Conservation (phyloP, 495 filamentous ascomycete genomes). For the Letharia columbiana region DNA sequence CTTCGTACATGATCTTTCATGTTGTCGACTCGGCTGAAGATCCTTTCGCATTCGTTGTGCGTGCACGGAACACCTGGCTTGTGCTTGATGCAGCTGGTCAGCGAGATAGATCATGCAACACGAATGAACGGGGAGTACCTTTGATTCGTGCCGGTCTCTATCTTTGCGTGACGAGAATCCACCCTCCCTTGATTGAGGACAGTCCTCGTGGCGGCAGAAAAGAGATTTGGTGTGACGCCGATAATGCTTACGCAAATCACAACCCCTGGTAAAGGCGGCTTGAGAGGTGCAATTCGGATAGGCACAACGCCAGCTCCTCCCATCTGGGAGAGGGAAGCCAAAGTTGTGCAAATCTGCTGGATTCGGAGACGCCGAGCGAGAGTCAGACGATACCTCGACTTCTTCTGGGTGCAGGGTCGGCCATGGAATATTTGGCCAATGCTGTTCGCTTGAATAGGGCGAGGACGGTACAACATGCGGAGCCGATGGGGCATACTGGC, state of each 20-base stretch:
- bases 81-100: constrained; percentile 30
- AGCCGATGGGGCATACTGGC: constrained; percentile 7
- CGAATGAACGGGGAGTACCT: not conserved
- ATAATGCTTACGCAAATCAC: constrained; percentile 57
- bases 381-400: constrained; percentile 19
- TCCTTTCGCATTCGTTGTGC: constrained; percentile 47
- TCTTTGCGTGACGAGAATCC: constrained; percentile 61
- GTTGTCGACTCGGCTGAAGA: constrained; percentile 58
- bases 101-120: not conserved
- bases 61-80: constrained; percentile 51
- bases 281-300: constrained; percentile 50
- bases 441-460: constrained; percentile 16
- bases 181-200: constrained; percentile 45
- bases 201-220: constrained; percentile 54
- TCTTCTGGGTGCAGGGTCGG: constrained; percentile 24
- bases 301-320: constrained; percentile 47
- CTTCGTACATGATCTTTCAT: constrained; percentile 52
- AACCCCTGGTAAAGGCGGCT: constrained; percentile 49
- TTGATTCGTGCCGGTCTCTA: constrained; percentile 49
- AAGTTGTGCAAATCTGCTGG: constrained; percentile 30
- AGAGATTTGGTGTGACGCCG: constrained; percentile 54
- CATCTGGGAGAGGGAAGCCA: constrained; percentile 32
- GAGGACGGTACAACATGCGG: constrained; percentile 22
- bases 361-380: constrained; percentile 25
- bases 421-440: constrained; percentile 19